A percentile compares a stretch with the other conserved stretches of the same genome.
Evolutionary conservation across 139 green algal species (phyloP).

Genomic region (Asterochloris erici): DNA sequence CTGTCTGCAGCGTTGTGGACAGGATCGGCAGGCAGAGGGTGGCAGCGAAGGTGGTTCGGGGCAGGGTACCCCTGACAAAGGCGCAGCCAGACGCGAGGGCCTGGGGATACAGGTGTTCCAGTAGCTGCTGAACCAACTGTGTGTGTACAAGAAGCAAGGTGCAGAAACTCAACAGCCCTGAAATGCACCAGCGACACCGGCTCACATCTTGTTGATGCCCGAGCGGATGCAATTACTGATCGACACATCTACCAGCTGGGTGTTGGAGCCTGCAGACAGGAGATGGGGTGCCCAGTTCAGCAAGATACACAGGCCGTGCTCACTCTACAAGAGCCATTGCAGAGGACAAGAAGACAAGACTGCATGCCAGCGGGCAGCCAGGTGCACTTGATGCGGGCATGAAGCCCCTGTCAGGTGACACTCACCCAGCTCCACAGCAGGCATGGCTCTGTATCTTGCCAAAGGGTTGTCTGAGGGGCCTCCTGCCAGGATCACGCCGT

Average conservation of each 20-base stretch:
- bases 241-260: conserved; percentile 47
- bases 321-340: too few species aligned
- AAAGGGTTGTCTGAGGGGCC: conserved; percentile 48
- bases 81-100: not conserved
- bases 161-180: not conserved
- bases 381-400: not conserved
- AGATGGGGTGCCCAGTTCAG: not conserved
- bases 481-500: conserved; percentile 50
- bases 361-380: too few species aligned
- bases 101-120: not conserved
- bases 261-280: conserved; percentile 25
- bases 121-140: not conserved
- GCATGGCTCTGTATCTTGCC: conserved; percentile 44
- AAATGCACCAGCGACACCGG: not conserved
- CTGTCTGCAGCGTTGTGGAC: too few species aligned
- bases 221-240: conserved; percentile 58
- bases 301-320: not conserved
- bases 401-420: not conserved
- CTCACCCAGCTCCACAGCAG: conserved; percentile 46
- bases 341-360: not conserved
- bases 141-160: not conserved
- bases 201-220: conserved; percentile 60
- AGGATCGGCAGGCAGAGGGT: too few species aligned
- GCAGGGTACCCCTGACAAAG: not conserved
- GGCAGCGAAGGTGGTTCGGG: not conserved